These are phyloP conservation scores for Pseudozyma sp. DNA, from an alignment of 1,284 basidiomycete species.

Conservation along the genomic window DNA sequence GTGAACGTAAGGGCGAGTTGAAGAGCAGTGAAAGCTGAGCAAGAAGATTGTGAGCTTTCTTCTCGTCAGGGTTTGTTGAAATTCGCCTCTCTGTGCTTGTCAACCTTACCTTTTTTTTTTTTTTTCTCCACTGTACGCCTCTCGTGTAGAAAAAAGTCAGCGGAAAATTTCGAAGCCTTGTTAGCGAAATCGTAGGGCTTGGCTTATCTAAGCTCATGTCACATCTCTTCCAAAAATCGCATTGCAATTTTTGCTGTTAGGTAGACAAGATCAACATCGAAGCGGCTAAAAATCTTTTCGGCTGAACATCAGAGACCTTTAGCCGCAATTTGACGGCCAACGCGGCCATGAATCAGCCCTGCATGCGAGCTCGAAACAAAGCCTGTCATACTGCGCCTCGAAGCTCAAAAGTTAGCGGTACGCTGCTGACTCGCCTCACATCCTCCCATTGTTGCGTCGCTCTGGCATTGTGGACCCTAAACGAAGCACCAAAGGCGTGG, in stretches of 20 bases:
- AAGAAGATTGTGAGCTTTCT: not conserved
- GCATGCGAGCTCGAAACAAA: conserved; percentile 15
- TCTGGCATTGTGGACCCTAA: not conserved
- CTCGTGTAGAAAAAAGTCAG: too few species aligned
- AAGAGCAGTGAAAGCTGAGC: not conserved
- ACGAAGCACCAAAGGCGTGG: not conserved
- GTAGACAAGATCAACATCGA: not conserved
- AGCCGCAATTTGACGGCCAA: not conserved
- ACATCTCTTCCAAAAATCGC: too few species aligned
- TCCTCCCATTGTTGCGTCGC: not conserved
- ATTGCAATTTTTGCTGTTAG: too few species aligned
- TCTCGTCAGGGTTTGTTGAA: not conserved
- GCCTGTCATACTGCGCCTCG: conserved; percentile 20
- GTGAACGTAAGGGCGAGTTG: not conserved
- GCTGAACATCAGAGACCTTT: not conserved
- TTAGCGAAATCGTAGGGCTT: not conserved
- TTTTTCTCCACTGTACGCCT: conserved; percentile 18
- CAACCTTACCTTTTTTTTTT: not conserved
- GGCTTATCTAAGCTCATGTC: conserved; percentile 10
- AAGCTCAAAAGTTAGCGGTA: not conserved
- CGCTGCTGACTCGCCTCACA: conserved; percentile 16
- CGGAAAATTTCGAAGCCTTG: conserved; percentile 5
- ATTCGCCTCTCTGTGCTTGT: too few species aligned
- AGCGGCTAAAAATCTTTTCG: not conserved
- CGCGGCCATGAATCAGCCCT: conserved; percentile 33